Evolutionary conservation across 1,139 yeast genomes (phyloP).

Genomic region (Geotrichum bryndzae): DNA sequence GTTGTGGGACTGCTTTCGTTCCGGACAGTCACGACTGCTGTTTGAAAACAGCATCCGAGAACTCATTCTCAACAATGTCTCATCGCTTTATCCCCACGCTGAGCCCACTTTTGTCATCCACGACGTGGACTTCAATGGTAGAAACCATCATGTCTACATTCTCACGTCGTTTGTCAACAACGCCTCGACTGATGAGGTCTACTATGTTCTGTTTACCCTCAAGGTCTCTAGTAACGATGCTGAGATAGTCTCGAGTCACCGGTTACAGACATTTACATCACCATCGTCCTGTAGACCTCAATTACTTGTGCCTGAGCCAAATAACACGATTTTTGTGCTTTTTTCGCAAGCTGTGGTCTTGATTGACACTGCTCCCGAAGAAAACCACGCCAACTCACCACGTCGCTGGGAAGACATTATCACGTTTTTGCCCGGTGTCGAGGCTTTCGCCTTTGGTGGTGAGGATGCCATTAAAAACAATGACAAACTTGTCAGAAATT

Average conservation of each 20-base stretch:
- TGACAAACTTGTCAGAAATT: slow-evolving; percentile 29
- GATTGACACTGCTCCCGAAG: slow-evolving; percentile 52
- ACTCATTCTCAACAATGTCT: slow-evolving; percentile 38
- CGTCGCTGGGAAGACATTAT: slow-evolving; percentile 79
- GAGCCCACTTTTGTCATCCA: slow-evolving; percentile 42
- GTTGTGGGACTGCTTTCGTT: slow-evolving; percentile 45
- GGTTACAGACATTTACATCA: slow-evolving; percentile 41
- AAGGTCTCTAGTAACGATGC: slow-evolving; percentile 50
- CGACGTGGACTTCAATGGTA: slow-evolving; percentile 41
- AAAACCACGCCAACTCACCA: slow-evolving; percentile 26
- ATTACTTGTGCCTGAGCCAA: slow-evolving; percentile 55
- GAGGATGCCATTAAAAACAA: slow-evolving; percentile 36
- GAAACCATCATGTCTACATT: slow-evolving; percentile 44
- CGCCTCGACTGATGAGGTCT: slow-evolving; percentile 19
- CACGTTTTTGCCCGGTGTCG: slow-evolving; percentile 47
- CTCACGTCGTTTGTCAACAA: slow-evolving; percentile 41
- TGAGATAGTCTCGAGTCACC: slow-evolving; percentile 56
- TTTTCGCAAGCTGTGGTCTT: slow-evolving; percentile 58
- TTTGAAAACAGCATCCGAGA: slow-evolving; percentile 36
- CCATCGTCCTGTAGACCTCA: slow-evolving; percentile 42
- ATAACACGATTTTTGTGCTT: slow-evolving; percentile 57
- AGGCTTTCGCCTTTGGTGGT: slow-evolving; percentile 56
- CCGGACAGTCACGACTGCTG: slow-evolving; percentile 39
- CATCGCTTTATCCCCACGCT: slow-evolving; percentile 42
- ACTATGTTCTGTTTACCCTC: slow-evolving; percentile 44